A percentile compares a stretch with the other conserved stretches of the same genome.
Conservation (phyloP, 1,139 yeast genomes). For the Hyphopichia pseudoburtonii region DNA sequence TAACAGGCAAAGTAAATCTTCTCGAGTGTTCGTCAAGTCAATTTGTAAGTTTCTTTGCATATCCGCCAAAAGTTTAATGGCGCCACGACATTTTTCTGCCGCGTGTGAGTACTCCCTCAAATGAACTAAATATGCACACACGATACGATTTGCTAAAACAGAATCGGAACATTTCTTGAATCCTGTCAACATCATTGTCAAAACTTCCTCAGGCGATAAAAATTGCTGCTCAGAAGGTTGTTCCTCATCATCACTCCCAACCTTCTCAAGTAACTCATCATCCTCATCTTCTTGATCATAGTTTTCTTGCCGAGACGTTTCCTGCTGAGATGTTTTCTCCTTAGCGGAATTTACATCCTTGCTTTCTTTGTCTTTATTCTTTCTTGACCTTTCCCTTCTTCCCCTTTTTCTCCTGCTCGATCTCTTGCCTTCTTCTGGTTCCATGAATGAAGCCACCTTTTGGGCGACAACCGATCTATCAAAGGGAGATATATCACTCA, state of each 20-base stretch:
- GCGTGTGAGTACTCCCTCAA: conserved; percentile 66
- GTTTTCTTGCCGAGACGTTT: conserved; percentile 13
- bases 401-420: conserved; percentile 7
- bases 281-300: conserved; percentile 18
- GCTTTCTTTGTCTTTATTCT: conserved; percentile 16
- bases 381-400: conserved; percentile 6
- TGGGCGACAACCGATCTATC: conserved; percentile 25
- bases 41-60: conserved; percentile 48
- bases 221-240: conserved; percentile 11
- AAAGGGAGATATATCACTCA: conserved; percentile 71
- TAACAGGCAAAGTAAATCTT: conserved; percentile 61
- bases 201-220: conserved; percentile 52
- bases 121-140: conserved; percentile 60
- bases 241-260: conserved; percentile 14
- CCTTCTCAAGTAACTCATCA: conserved; percentile 12
- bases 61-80: conserved; percentile 56
- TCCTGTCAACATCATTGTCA: conserved; percentile 56
- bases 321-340: conserved; percentile 6
- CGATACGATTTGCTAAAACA: conserved; percentile 63
- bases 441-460: conserved; percentile 9
- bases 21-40: conserved; percentile 50
- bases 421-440: conserved; percentile 3
- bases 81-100: conserved; percentile 59
- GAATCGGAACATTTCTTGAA: conserved; percentile 47
- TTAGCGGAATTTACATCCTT: conserved; percentile 12